Evolutionary conservation across 495 filamentous ascomycete species (phyloP).

Genomic region (Venustampulla echinocandica): DNA sequence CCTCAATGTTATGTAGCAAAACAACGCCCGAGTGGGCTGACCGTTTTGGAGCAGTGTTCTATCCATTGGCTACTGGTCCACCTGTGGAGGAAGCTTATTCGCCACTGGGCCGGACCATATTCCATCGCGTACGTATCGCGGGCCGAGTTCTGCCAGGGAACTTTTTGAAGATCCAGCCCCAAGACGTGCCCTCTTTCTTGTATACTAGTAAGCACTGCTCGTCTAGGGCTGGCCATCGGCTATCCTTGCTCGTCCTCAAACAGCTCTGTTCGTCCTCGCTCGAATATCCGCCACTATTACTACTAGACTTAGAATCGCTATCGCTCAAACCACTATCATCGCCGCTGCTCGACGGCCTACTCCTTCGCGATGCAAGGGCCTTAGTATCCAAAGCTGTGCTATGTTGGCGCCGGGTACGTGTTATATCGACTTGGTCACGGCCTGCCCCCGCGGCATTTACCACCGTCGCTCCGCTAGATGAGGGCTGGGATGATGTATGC

Average conservation of each 20-base stretch:
- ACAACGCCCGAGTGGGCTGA: too few relatives aligned
- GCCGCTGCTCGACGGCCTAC: background rate
- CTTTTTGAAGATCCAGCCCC: slow-evolving; percentile 5
- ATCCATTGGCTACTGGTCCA: too few relatives aligned
- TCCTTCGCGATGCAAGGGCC: slow-evolving; percentile 7
- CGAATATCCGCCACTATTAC: background rate
- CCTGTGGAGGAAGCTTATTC: slow-evolving; percentile 1
- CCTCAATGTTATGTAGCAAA: too few relatives aligned
- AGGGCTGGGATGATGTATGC: slow-evolving; percentile 14
- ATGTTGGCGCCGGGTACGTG: slow-evolving; percentile 4
- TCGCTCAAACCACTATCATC: slow-evolving; percentile 15
- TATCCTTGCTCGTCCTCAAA: slow-evolving; percentile 6
- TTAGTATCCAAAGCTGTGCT: slow-evolving; percentile 11
- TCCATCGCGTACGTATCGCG: slow-evolving; percentile 5
- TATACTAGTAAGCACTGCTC: slow-evolving; percentile 14
- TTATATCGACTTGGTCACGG: slow-evolving; percentile 8
- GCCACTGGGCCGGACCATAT: slow-evolving; percentile 1
- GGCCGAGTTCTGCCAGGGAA: slow-evolving; percentile 7
- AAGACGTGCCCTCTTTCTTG: slow-evolving; percentile 7
- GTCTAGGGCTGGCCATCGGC: background rate
- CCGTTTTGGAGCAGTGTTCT: too few relatives aligned
- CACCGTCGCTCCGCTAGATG: slow-evolving; percentile 9
- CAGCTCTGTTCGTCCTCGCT: background rate
- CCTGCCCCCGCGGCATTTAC: slow-evolving; percentile 6
- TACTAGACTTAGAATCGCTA: slow-evolving; percentile 8